Percentiles rank a stretch among this genome's conserved stretches.
Evolutionary conservation across 2,329 filamentous ascomycete genomes (phyloP).

Genomic region (Aspergillus terreus): DNA sequence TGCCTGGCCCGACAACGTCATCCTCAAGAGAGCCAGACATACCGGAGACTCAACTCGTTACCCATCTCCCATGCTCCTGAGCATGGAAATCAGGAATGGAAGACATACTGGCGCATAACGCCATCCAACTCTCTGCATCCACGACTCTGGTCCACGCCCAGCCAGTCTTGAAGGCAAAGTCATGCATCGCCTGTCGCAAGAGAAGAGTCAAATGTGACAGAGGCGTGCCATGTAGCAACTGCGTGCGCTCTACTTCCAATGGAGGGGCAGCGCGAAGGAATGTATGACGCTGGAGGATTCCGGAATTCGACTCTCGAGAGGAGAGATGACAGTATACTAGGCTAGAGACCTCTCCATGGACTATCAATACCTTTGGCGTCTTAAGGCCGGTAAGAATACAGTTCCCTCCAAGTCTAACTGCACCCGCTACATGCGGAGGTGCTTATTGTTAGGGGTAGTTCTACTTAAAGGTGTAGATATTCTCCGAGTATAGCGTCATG

Average conservation of each 20-base stretch:
- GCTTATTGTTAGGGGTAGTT: no score
- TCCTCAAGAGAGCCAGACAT: background rate
- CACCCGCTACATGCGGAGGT: no score
- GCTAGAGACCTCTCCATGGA: no score
- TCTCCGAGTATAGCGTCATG: no score
- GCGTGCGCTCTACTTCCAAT: constrained; percentile 3
- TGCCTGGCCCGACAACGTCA: background rate
- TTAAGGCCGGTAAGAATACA: no score
- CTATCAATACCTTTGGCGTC: no score
- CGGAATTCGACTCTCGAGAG: no score
- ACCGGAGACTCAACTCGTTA: background rate
- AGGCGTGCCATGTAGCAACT: constrained; percentile 24
- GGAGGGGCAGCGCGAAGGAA: no score
- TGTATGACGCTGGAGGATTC: no score
- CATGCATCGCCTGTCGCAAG: constrained; percentile 24
- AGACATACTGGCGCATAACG: background rate
- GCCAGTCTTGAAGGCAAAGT: constrained; percentile 11
- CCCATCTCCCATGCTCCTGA: background rate
- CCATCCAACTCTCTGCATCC: background rate
- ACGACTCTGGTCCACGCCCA: background rate
- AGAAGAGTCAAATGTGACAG: constrained; percentile 29
- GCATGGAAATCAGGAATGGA: background rate
- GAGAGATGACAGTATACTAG: no score
- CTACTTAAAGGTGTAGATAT: no score
- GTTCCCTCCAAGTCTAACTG: no score